Percentiles rank a stretch among this genome's conserved stretches.
Evolutionary conservation across 371 early-diverging fungal species (phyloP).

Genomic region (Coemansia sp.): DNA sequence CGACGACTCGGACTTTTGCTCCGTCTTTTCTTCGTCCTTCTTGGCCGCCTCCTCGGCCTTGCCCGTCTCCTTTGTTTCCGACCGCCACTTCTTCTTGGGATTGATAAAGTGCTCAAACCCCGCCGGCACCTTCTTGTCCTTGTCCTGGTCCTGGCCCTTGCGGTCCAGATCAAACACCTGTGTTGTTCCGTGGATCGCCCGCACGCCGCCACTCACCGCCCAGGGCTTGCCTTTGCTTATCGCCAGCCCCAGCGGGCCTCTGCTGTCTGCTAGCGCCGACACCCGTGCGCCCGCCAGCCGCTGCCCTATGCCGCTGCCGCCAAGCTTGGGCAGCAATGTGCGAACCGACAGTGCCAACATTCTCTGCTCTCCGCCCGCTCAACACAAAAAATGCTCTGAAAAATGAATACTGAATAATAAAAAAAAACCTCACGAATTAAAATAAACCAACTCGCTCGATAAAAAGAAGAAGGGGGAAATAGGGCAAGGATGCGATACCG

Average conservation of each 20-base stretch:
- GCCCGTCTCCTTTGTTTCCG: conserved; percentile 4
- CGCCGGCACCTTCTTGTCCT: conserved; percentile 39
- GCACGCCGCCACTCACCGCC: conserved; percentile 7
- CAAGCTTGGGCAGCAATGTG: conserved; percentile 1
- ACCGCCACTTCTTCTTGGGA: conserved; percentile 54
- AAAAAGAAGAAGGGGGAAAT: no score
- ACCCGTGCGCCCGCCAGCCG: not conserved
- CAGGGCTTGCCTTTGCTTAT: not conserved
- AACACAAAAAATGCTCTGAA: not conserved
- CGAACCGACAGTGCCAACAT: conserved; percentile 2
- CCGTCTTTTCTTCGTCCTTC: conserved; percentile 17
- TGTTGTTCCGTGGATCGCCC: conserved; percentile 39
- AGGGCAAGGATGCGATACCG: no score
- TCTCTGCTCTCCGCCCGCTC: no score
- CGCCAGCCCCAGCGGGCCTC: not conserved
- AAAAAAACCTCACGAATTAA: not conserved
- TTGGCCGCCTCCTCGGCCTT: conserved; percentile 4
- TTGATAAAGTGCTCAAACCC: conserved; percentile 53
- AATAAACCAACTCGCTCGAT: not conserved
- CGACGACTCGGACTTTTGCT: conserved; percentile 8
- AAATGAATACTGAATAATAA: not conserved
- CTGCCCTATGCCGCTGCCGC: not conserved
- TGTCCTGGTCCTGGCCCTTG: conserved; percentile 4
- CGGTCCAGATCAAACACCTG: conserved; percentile 5
- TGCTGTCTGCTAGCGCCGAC: not conserved